Evolutionary conservation across 2,329 filamentous ascomycete genomes (phyloP), one percentile per base, ranked within the genome.

Genomic region (Penicillium sp.): DNA sequence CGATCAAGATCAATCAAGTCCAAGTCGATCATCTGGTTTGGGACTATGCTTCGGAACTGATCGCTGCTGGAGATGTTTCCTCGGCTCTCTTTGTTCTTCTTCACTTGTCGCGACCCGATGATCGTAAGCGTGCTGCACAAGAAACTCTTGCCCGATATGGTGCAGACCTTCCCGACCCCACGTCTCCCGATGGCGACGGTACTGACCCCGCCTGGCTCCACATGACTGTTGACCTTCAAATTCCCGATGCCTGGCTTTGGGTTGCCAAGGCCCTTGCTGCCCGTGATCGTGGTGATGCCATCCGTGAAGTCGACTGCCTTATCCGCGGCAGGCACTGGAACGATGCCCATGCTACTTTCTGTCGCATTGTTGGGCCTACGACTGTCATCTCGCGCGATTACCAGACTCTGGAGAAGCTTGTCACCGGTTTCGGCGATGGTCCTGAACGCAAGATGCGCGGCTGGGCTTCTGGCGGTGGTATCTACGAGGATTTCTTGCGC

Each of bases 341-440:
- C 29, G 90, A 95, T 71, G 95, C 95, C 0, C 95, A 98, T 75
- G 84, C 87, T 27, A 90, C 93, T 1, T 88, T 99, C 53, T 85
- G 89, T 58, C 85, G 86, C 61, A 84, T 89, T 62, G 92, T 98
- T 29, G 95, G 90, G 0, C 95, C 95, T 0, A 81, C 83, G 27
- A 86, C 91, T 11, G 84, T 99, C 61, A 89, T 99, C 59, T 89
- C 91, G 69, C 87, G 89, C 44, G 89, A 97, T 71, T 93, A 91
- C 67, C 82, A 84, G 21, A 82, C 82, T 2, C 79, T 98, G 1
- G 83, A 85, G 42, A 79, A 82, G 31, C 80, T 97, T 39, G 82
- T 98, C 37, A 80, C 81, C 19, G 86, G 87, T 57, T 96, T 99
- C 68, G 74, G 79, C 7, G 77, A 87, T 51, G 81, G 81, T 1